Percentiles rank a stretch among this genome's conserved stretches.
These are phyloP conservation scores for Dunaliella primolecta DNA, from an alignment of 139 green algal genomes.

Conservation along the genomic window DNA sequence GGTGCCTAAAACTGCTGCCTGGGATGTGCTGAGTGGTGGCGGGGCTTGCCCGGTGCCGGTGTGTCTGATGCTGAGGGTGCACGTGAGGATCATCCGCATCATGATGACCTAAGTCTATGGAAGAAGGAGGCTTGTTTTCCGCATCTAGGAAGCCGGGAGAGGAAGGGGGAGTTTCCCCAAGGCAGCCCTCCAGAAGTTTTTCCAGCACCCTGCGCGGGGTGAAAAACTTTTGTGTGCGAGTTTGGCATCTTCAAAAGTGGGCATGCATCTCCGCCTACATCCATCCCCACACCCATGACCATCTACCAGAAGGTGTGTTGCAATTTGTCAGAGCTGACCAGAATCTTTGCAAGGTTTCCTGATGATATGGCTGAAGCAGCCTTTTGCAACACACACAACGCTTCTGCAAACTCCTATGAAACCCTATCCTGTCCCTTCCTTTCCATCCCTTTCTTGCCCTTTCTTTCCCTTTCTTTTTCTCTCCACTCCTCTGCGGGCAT, in stretches of 20 bases:
- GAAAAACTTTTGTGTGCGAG: not conserved
- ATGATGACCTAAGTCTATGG: not conserved
- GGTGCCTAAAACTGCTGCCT: not conserved
- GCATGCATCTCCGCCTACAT: too few relatives aligned
- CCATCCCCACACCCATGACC: too few relatives aligned
- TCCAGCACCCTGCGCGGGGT: not conserved
- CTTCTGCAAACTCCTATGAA: too few relatives aligned
- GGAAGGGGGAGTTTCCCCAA: too few relatives aligned
- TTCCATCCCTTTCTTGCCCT: too few relatives aligned
- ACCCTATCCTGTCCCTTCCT: too few relatives aligned
- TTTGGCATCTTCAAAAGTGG: not conserved
- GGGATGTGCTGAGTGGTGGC: not conserved
- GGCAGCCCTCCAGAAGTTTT: not conserved
- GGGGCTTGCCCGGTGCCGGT: not conserved
- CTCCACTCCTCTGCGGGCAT: too few relatives aligned
- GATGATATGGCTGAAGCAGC: not conserved
- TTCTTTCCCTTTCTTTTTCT: too few relatives aligned
- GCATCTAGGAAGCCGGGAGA: too few relatives aligned
- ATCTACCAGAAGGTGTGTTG: too few relatives aligned
- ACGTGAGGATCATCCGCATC: not conserved
- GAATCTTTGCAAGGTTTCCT: not conserved
- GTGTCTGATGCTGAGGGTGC: not conserved
- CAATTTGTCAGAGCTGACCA: not conserved
- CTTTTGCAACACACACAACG: not conserved
- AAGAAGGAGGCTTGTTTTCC: too few relatives aligned